These are phyloP conservation scores for Diaporthe velutina DNA, from an alignment of 2,329 filamentous ascomycete species.

Conservation along the genomic window DNA sequence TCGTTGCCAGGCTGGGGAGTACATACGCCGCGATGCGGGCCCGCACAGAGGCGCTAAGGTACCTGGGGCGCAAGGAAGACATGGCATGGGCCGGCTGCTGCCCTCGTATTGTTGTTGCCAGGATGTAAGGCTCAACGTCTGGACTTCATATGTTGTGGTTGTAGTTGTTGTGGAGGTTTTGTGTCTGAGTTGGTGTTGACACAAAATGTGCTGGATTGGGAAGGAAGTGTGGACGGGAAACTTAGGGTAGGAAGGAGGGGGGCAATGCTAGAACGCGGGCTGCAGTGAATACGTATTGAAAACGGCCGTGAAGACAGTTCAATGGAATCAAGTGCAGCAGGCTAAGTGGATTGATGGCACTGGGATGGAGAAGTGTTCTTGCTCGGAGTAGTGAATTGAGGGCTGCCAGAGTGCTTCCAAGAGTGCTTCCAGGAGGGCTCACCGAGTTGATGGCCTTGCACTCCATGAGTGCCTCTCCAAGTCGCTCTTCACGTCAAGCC, in stretches of 20 bases:
- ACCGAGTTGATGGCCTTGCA: neutral
- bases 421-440: neutral
- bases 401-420: neutral
- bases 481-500: neutral
- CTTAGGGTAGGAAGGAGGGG: neutral
- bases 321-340: neutral
- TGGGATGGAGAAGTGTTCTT: neutral
- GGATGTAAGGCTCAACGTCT: neutral
- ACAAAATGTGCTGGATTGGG: neutral
- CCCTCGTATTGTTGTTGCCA: neutral
- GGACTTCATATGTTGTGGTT: neutral
- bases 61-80: neutral
- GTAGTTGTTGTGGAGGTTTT: neutral
- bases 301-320: neutral
- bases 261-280: no score
- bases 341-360: neutral
- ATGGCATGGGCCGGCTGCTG: neutral
- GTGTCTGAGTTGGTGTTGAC: conserved; percentile 1
- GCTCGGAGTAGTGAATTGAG: neutral
- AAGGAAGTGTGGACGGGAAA: conserved; percentile 10
- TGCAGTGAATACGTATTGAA: neutral
- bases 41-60: neutral
- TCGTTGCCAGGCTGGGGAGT: neutral
- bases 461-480: neutral
- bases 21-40: conserved; percentile 4